These are phyloP conservation scores for Casuarina cunninghamiana DNA, from an alignment of 306 rosid genomes.

Conservation along the genomic window DNA sequence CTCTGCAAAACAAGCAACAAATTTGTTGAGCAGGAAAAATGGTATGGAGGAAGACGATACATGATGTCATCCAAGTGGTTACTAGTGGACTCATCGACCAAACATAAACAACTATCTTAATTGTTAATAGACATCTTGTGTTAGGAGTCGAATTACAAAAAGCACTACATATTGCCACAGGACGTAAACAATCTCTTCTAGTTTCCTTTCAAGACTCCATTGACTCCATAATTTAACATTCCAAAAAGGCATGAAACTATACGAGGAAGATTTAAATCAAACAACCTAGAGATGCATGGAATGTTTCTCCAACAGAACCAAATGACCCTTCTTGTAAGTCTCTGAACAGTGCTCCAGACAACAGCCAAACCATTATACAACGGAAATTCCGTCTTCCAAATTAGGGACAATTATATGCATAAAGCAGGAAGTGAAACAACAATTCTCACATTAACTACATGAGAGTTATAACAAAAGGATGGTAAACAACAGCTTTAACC, in stretches of 20 bases:
- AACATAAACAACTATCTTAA: background rate
- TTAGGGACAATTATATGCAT: conserved; percentile 16
- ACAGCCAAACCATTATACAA: background rate
- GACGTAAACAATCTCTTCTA: background rate
- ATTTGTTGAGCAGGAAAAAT: background rate
- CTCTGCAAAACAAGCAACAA: conserved; percentile 10
- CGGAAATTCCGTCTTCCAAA: background rate
- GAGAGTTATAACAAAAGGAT: conserved; percentile 10
- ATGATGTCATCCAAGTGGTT: background rate
- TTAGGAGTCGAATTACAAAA: background rate
- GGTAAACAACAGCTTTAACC: background rate
- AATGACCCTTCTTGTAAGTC: conserved; percentile 1
- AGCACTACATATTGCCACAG: background rate
- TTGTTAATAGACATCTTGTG: background rate
- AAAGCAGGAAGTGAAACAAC: conserved; percentile 17
- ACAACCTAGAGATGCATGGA: background rate
- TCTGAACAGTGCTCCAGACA: background rate
- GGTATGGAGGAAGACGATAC: background rate
- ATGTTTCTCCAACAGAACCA: conserved; percentile 5
- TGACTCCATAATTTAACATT: background rate
- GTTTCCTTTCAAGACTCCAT: background rate
- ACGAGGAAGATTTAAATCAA: background rate
- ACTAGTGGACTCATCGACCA: background rate
- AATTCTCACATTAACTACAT: conserved; percentile 1
- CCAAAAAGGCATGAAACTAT: background rate